Conservation (phyloP, 495 filamentous ascomycete genomes). For the Talaromyces liani region DNA sequence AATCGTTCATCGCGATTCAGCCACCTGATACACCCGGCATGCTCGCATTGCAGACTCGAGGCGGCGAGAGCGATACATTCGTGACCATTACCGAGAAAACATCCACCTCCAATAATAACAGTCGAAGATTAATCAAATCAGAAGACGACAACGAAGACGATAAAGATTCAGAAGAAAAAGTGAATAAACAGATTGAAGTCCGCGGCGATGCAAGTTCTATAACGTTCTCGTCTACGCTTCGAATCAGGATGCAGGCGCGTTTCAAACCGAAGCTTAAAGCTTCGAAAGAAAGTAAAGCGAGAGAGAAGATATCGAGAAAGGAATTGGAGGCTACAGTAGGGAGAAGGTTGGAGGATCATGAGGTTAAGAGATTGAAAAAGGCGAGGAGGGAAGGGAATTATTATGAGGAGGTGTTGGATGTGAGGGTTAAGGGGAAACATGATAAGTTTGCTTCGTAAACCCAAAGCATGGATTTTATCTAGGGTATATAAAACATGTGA, state of each 20-base stretch:
- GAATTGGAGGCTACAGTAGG: slow-evolving; percentile 83
- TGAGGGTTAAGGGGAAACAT: slow-evolving; percentile 92
- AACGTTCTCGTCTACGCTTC: slow-evolving; percentile 67
- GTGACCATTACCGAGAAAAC: slow-evolving; percentile 38
- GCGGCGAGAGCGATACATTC: slow-evolving; percentile 41
- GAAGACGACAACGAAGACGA: neutral
- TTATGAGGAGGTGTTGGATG: slow-evolving; percentile 79
- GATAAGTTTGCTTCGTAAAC: slow-evolving; percentile 71
- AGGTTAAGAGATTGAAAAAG: slow-evolving; percentile 74
- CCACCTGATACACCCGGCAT: slow-evolving; percentile 55
- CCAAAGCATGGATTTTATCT: neutral
- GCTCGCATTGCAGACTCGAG: slow-evolving; percentile 61
- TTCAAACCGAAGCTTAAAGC: slow-evolving; percentile 81
- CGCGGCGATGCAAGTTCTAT: slow-evolving; percentile 70
- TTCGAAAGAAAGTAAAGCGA: slow-evolving; percentile 69
- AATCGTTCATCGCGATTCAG: slow-evolving; percentile 68
- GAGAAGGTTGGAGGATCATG: slow-evolving; percentile 68
- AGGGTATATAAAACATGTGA: neutral
- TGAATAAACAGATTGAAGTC: slow-evolving; percentile 42
- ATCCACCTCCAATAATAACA: slow-evolving; percentile 22
- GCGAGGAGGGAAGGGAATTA: slow-evolving; percentile 83
- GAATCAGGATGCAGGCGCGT: slow-evolving; percentile 87
- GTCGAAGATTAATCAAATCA: neutral
- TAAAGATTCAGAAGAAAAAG: neutral
- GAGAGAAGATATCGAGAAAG: slow-evolving; percentile 76